Conservation (phyloP, 495 filamentous ascomycete genomes). For the Neurospora hispaniola region DNA sequence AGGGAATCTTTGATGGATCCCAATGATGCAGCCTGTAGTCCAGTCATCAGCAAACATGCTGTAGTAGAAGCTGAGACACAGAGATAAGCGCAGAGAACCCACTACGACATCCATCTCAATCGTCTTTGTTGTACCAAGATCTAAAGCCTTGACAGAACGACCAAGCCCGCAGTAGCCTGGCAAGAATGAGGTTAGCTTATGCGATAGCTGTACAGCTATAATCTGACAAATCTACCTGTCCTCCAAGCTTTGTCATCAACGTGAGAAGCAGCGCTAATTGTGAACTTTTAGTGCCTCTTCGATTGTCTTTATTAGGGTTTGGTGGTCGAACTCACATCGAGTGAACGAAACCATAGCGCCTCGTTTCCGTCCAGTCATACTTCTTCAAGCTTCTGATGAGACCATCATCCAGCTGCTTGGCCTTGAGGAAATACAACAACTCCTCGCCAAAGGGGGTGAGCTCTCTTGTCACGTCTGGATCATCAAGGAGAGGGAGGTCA, state of each 20-base stretch:
- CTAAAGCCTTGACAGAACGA: conserved; percentile 46
- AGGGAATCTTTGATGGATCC: conserved; percentile 62
- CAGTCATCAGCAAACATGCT: neutral
- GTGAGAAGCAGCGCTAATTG: conserved; percentile 40
- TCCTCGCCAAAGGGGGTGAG: conserved; percentile 58
- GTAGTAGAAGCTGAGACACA: neutral
- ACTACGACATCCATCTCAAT: conserved; percentile 54
- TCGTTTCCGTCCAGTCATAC: conserved; percentile 68
- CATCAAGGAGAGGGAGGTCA: conserved; percentile 56
- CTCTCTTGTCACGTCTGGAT: conserved; percentile 17
- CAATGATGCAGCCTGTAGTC: conserved; percentile 57
- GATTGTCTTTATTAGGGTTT: neutral
- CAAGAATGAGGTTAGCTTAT: neutral
- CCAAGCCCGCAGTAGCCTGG: conserved; percentile 54
- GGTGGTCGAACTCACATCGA: conserved; percentile 43
- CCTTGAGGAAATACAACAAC: conserved; percentile 57
- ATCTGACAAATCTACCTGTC: conserved; percentile 39
- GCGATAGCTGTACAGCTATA: neutral
- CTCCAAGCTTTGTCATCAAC: conserved; percentile 38
- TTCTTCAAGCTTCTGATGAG: conserved; percentile 48
- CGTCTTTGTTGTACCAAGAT: conserved; percentile 34
- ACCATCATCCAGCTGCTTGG: conserved; percentile 51
- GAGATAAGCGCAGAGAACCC: conserved; percentile 6
- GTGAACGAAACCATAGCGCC: conserved; percentile 66
- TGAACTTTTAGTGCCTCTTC: neutral